Evolutionary conservation across 1,284 basidiomycete species (phyloP), one percentile per base, ranked within the genome.

Genomic region (Mrakiaceae sp.): DNA sequence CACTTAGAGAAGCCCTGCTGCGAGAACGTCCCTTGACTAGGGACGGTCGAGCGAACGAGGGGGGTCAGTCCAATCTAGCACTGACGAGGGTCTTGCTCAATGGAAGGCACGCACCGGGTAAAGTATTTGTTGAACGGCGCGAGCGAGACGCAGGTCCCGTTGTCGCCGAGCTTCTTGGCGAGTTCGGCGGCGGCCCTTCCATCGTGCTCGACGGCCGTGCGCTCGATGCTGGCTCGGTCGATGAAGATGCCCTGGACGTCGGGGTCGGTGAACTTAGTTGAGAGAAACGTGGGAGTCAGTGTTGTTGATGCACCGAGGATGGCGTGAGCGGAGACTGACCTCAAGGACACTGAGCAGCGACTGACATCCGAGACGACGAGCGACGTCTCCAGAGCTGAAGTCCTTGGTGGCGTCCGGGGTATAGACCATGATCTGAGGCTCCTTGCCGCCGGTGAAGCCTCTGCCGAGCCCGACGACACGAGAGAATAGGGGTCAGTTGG

Each of bases 331-430:
- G 54, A 42, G 40, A 76, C 83, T 10, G 68, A 90, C 92, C 44
- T 88, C 84, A 5, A 97, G 80, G n/a, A 87, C 87, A 39, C 91
- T 87, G 44, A 95, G 79, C 43, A 95, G 81, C 3, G 94, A 98
- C 9, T 84, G 75, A 60, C 86, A 76, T 69, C 40, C 81, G 79
- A 27, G 27, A 27, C 16, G 86, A 84, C 73, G 10, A 12, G 57
- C 27, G 10, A 70, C 56, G 67, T 76, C 73, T 62, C 90, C 87
- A 1, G 70, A 67, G 54, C 80, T 81, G 70, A 12, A 68, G 67
- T 70, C 80, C 79, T 63, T 11, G 47, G 70, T 65, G 3, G 62
- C 52, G 43, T 63, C 61, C 5, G 65, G 65, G 48, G n/a, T 63
- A 40, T 66, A 72, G 55, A 74, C 62, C 64, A 71, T 71, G 46